Evolutionary conservation across 1,284 basidiomycete genomes (phyloP), one percentile per base, ranked within the genome.

Genomic region (Ceratobasidium sp.): DNA sequence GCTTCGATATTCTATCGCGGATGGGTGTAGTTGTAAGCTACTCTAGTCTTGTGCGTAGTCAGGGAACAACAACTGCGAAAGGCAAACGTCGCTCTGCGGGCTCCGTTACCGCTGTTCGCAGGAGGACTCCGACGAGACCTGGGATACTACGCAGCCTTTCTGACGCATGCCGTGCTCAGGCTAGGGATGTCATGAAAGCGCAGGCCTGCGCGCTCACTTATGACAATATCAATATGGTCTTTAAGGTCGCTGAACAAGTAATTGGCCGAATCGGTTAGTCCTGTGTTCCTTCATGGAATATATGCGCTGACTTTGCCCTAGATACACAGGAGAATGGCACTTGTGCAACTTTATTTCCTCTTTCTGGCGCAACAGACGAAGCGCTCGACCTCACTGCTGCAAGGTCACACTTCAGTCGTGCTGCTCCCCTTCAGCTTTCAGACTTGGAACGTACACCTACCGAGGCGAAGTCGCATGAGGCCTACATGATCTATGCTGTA

Each of bases 191-290:
- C n/a, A n/a, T n/a, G n/a, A n/a, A n/a, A n/a, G n/a, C n/a, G n/a
- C n/a, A 77, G 0, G 54, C 79, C 0, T 80, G 78, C 60, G 78
- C 64, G 0, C 73, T 78, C 4, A 77, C 80, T 0, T 85, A 84
- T 74, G 82, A 85, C 76, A 84, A 84, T 71, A 83, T 84, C 47
- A 84, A 84, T 71, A 79, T 83, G 75, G 73, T 80, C 1, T 80
- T 79, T 29, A 76, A 77, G 3, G 76, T 76, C 9, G 79, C 82
- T 0, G 83, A 84, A 63, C 83, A 84, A 59, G 77, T 82, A 0
- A 44, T 84, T 5, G 82, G 83, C 1, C 78, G 80, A 9, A 81
- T 78, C 19, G 79, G 81, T 82, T 56, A 33, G 76, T 72, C 11
- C 24, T 24, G 27, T 4, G 24, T 11, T n/a, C 50, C 11, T 56